phyloP scores from a whole-genome alignment of 176 grass and related monocot genomes.

The Juncus inflexus region DNA sequence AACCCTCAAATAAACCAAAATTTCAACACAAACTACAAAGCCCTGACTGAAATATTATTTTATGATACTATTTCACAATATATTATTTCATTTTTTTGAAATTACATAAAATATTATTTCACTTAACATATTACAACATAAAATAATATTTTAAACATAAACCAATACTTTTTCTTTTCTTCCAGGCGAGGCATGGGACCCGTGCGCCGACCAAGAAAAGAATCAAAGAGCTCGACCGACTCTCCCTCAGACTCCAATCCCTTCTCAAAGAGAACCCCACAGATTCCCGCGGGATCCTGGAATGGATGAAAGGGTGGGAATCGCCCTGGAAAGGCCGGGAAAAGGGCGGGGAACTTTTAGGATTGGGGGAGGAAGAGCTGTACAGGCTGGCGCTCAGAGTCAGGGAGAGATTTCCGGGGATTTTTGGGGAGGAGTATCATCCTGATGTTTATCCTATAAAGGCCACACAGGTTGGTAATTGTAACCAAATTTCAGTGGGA shows the following conservation, averaged over 20 bases:
- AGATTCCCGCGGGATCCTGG: slow-evolving; percentile 49
- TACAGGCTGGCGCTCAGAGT: slow-evolving; percentile 66
- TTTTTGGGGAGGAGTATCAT: slow-evolving; percentile 83
- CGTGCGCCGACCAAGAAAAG: slow-evolving; percentile 80
- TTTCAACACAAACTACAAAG: no score
- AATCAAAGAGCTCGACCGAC: slow-evolving; percentile 74
- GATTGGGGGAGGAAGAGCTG: slow-evolving; percentile 78
- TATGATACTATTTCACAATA: no score
- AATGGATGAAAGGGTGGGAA: slow-evolving; percentile 74
- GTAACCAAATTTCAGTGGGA: no score
- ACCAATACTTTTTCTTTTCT: not conserved
- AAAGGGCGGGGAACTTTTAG: slow-evolving; percentile 74
- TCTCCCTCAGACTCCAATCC: slow-evolving; percentile 41
- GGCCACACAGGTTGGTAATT: slow-evolving; percentile 71
- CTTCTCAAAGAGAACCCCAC: slow-evolving; percentile 45
- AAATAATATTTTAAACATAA: no score
- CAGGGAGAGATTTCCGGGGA: slow-evolving; percentile 56
- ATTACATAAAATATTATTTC: no score
- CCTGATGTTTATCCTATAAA: slow-evolving; percentile 65
- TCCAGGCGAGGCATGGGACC: slow-evolving; percentile 83
- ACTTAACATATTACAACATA: no score
- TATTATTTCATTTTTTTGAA: no score
- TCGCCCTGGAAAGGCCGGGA: slow-evolving; percentile 74
- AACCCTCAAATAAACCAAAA: no score
- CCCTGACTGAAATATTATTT: no score